Evolutionary conservation across 2,329 filamentous ascomycete species (phyloP).

Genomic region (Epichloe gansuensis): DNA sequence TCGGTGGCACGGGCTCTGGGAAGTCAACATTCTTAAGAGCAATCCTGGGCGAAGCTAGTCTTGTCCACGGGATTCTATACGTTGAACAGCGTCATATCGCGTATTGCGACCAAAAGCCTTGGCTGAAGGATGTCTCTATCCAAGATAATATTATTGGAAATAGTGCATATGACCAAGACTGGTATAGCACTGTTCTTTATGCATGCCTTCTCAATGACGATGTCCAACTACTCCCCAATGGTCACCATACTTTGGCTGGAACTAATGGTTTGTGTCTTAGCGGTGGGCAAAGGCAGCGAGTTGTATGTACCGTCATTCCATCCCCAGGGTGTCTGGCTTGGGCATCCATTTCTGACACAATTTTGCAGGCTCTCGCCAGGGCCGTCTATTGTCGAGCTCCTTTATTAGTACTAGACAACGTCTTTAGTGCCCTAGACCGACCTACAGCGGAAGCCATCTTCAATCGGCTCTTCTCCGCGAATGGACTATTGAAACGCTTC

Average conservation of each 20-base stretch:
- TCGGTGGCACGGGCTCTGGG: conserved; percentile 17
- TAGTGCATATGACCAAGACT: conserved; percentile 7
- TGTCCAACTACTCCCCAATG: conserved; percentile 15
- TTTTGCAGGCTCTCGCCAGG: conserved; percentile 23
- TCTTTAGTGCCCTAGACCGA: not conserved
- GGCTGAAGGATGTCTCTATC: no score
- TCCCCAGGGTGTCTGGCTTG: no score
- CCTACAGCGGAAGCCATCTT: conserved; percentile 3
- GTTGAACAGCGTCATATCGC: no score
- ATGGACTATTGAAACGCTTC: conserved; percentile 1
- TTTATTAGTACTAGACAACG: conserved; percentile 13
- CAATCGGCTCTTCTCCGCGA: conserved; percentile 1
- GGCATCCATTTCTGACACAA: not conserved
- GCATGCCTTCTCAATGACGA: conserved; percentile 14
- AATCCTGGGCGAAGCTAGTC: conserved; percentile 6
- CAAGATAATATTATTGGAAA: no score
- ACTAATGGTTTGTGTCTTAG: conserved; percentile 23
- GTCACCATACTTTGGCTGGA: conserved; percentile 21
- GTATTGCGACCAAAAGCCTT: no score
- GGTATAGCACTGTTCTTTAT: conserved; percentile 7
- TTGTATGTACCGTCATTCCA: conserved; percentile 13
- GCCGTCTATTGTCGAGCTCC: conserved; percentile 26
- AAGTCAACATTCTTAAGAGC: conserved; percentile 7
- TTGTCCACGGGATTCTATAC: no score
- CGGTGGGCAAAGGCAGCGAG: conserved; percentile 24